Base-by-base conservation (phyloP, 139 green algal genomes). In the Edaphochlamys debaryana region DNA sequence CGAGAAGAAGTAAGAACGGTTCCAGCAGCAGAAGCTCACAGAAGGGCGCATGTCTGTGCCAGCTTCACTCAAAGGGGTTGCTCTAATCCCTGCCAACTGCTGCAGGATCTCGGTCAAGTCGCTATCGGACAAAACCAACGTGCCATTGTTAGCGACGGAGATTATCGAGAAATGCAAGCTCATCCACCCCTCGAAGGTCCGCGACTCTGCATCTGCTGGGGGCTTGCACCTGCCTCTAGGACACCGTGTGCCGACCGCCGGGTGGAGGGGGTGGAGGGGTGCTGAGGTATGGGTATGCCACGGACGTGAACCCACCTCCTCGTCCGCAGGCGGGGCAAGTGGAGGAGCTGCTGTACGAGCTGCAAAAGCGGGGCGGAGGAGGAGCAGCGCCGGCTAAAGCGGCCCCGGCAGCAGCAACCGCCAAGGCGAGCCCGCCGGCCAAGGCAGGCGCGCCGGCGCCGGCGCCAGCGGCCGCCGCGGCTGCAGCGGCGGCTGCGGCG, bases 101-200 rank as follows among this genome's bases (percentile, higher is more conserved):
- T 36, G 48, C 89, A 92, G 87, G 72, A 92, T 96, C 45, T 94
- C 92, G 13, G 88, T 98, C 30, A 92, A 91, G 81, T 85, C 86
- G 3, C 38, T 96, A 1, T 87, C 68, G 15, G 88, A 86, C 8
- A 83, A 86, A 19, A 91, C 79, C n/a, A 90, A 96, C 56, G 78
- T 96, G 5, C 67, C 73, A 0, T n/a, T 80, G 13, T 67, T 95
- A 17, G 94, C 94, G 1, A 72, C 87, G n/a, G 89, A 95, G 56
- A 88, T 98, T 32, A 88, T 96, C 7, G 89, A 93, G 3, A 95
- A 93, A 34, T 95, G 90, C 90, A 98, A 96, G 83, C 91, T 96
- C 9, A 95, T 98, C n/a, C 91, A 95, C 64, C 84, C 90, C 0
- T 92, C 80, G 32, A 95, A 96, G 86, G 85, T 92, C 25, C 3